These are phyloP conservation scores for Osmanthus fragrans DNA, from an alignment of 257 asterid genomes.

Conservation along the genomic window DNA sequence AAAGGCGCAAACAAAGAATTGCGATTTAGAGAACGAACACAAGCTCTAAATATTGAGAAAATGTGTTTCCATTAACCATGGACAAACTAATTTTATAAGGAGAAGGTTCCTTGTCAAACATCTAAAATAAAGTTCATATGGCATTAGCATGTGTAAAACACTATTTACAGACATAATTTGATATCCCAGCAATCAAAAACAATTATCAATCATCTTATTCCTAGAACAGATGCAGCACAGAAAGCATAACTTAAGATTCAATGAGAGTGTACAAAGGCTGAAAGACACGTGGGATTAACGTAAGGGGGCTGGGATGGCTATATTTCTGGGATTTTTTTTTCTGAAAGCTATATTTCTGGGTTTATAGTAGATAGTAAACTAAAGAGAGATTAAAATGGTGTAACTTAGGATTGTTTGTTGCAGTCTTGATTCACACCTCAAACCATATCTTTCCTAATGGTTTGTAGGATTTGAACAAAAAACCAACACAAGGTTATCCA, in stretches of 20 bases:
- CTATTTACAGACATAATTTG: background rate
- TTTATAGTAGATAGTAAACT: background rate
- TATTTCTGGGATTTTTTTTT: background rate
- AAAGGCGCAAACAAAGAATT: background rate
- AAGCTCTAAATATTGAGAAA: background rate
- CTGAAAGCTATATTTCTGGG: background rate
- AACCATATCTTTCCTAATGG: background rate
- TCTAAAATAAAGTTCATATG: background rate
- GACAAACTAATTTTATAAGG: too few species aligned
- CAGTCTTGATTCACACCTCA: background rate
- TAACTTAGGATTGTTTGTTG: background rate
- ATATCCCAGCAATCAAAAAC: background rate
- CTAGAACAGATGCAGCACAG: background rate
- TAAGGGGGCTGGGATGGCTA: background rate
- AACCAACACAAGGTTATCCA: background rate
- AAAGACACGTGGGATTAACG: background rate
- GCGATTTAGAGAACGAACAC: background rate
- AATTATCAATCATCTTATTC: background rate
- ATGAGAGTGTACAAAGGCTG: background rate
- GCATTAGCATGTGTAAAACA: background rate
- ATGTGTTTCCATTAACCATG: background rate
- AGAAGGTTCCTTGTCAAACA: background rate
- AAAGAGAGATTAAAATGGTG: background rate
- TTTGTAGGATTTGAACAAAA: background rate
- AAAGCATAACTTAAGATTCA: background rate